Evolutionary conservation across 2,329 filamentous ascomycete species (phyloP), one percentile per base, ranked within the genome.

Genomic region (Scytalidium lignicola): DNA sequence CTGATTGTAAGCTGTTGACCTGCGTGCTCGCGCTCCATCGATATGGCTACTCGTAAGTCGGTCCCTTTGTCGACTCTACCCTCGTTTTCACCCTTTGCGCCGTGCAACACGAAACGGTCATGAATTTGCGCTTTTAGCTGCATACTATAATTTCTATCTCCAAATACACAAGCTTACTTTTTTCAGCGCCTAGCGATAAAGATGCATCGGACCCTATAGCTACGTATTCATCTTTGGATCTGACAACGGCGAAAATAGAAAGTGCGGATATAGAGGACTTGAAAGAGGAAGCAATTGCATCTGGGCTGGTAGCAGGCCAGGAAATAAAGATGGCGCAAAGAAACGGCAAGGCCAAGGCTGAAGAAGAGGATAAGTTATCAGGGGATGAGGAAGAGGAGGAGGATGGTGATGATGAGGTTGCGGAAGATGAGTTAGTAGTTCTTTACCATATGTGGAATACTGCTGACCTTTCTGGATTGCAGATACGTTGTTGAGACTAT

Each of bases 401-500:
- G 32, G 8, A 83, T 70, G 47, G 82, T 72, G 58, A 85, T 85
- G 42, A 76, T 78, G 32, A 83, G 70, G 13, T 84, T 85, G 47
- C 82, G 76, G 37, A 85, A 51, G 4, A 58, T 51, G 12, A 65
- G 58, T 40, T 58, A 60, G 8, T 37, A 15, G 5, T 5, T 17
- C n/a, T 37, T 37, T 13, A n/a, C 10, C 32, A 37, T 13, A 15
- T 37, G 15, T 37, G 4, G 5, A 9, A 9, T 5, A 10, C 5
- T 37, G 44, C 22, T 42, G 51, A 51, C 37, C 65, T 55, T 59
- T 9, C 23, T 64, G 26, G 50, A 47, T 6, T 26, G 7, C 55
- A 88, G 85, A 61, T 91, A 79, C 59, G 78, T 88, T 13, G 87
- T 93, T 3, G 86, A 92, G 63, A 78, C 80, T 58, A 90, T 93